These are phyloP conservation scores for Selaginella tamariscina DNA, from an alignment of 75 land plant species.

Conservation along the genomic window DNA sequence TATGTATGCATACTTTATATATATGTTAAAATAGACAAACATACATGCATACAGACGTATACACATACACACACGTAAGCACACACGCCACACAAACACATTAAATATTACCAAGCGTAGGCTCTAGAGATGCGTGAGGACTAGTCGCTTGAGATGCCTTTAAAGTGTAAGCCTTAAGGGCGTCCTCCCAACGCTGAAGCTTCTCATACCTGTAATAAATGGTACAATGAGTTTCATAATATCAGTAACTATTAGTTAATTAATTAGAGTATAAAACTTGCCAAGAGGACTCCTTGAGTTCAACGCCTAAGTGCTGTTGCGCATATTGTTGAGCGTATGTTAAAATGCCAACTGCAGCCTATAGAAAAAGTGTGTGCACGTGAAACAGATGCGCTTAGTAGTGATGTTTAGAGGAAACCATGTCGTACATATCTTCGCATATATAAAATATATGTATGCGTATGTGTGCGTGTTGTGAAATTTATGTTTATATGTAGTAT, in stretches of 20 bases:
- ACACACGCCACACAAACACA: no score
- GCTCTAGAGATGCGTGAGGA: slow-evolving; percentile 47
- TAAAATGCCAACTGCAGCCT: slow-evolving; percentile 98
- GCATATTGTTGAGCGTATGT: slow-evolving; percentile 71
- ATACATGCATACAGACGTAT: no score
- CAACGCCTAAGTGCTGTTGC: slow-evolving; percentile 56
- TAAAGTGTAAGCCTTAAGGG: slow-evolving; percentile 69
- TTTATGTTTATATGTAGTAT: neutral
- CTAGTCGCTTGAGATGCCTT: slow-evolving; percentile 60
- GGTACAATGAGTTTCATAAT: neutral
- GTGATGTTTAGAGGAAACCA: neutral
- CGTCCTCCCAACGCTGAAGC: slow-evolving; percentile 97
- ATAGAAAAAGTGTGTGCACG: slow-evolving; percentile 7
- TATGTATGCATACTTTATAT: no score
- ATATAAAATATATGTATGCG: neutral
- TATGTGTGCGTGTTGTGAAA: neutral
- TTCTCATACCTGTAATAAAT: slow-evolving; percentile 71
- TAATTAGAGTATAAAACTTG: no score
- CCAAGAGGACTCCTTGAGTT: slow-evolving; percentile 98
- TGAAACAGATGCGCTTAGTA: neutral
- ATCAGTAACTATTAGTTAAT: no score
- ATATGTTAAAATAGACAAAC: no score
- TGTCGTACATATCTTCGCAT: neutral
- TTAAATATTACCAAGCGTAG: slow-evolving; percentile 65
- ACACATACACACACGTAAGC: no score